Evolutionary conservation across 306 rosid species (phyloP), one percentile per base, ranked within the genome.

Genomic region (Purshia tridentata): DNA sequence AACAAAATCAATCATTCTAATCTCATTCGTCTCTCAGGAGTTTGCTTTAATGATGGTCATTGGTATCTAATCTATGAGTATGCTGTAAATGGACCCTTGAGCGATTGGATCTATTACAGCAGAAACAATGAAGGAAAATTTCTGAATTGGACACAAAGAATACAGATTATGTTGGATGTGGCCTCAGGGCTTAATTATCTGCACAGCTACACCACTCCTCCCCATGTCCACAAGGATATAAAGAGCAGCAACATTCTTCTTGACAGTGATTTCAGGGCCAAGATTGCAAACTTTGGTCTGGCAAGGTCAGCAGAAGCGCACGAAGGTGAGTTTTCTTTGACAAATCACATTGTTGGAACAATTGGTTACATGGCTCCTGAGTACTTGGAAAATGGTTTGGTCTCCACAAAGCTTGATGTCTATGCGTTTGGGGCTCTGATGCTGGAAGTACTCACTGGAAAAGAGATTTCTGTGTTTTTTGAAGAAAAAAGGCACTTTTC

Each of bases 281-380:
- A 94, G 78, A 88, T 94, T 53, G 82, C 84, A 0, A 83, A 85
- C 18, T 80, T 91, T 3, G 81, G 87, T n/a, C 82, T 84, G 14
- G 95, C 88, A 7, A 89, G 92, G 67, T 80, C 88, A 15, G 73
- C 86, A 4, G 78, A 82, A 81, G 84, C 69, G 29, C 69, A 66
- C 46, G 90, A 80, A 3, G 90, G 85, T 0, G 73, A 89, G 61
- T 87, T 88, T 79, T 72, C 89, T 23, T 69, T 83, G 76, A 89
- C 99, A 8, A 81, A 85, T 68, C 95, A 91, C 81, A 89, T 94
- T 63, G 91, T 94, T 58, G 96, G 99, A 42, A 94, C 90, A 45
- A 83, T 91, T 80, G 97, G 99, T 56, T 94, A 88, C 70, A 86
- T 91, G 96, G 91, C 97, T 62, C 97, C 97, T 0, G 99, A 94